These are phyloP conservation scores for Debaryomyces nepalensis DNA, from an alignment of 1,139 yeast species.

Conservation along the genomic window DNA sequence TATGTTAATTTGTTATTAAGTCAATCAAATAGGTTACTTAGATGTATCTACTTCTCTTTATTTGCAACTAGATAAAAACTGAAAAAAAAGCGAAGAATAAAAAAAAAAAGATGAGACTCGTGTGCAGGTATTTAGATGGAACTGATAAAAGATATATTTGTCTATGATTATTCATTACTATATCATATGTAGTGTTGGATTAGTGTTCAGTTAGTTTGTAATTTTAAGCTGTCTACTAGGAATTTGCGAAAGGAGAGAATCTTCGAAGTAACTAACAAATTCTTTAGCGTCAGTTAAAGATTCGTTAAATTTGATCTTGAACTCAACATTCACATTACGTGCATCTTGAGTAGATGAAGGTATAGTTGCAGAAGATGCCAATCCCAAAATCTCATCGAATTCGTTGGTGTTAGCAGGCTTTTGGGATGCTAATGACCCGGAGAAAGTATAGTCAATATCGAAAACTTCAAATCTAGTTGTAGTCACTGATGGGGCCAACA, in stretches of 20 bases:
- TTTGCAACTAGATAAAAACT: constrained; percentile 20
- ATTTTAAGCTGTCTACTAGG: constrained; percentile 29
- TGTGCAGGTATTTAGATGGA: constrained; percentile 5
- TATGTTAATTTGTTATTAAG: not conserved
- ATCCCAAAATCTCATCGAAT: constrained; percentile 55
- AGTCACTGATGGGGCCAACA: constrained; percentile 61
- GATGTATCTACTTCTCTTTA: constrained; percentile 17
- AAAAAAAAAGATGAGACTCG: constrained; percentile 11
- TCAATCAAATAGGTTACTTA: not conserved
- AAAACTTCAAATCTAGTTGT: constrained; percentile 59
- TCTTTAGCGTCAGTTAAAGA: constrained; percentile 40
- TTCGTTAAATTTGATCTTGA: constrained; percentile 47
- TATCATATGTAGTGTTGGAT: constrained; percentile 7
- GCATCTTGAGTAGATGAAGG: constrained; percentile 13
- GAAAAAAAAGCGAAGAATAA: constrained; percentile 10
- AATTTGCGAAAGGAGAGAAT: constrained; percentile 35
- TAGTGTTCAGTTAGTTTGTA: constrained; percentile 10
- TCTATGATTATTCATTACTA: constrained; percentile 3
- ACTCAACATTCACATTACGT: constrained; percentile 44
- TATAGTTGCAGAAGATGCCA: constrained; percentile 25
- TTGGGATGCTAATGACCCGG: constrained; percentile 13
- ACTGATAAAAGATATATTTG: not conserved
- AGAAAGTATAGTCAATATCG: constrained; percentile 35
- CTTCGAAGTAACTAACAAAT: constrained; percentile 41
- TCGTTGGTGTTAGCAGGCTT: constrained; percentile 22